phyloP scores from a whole-genome alignment of 768 basidiomycete genomes.

The Auriscalpium orientale region DNA sequence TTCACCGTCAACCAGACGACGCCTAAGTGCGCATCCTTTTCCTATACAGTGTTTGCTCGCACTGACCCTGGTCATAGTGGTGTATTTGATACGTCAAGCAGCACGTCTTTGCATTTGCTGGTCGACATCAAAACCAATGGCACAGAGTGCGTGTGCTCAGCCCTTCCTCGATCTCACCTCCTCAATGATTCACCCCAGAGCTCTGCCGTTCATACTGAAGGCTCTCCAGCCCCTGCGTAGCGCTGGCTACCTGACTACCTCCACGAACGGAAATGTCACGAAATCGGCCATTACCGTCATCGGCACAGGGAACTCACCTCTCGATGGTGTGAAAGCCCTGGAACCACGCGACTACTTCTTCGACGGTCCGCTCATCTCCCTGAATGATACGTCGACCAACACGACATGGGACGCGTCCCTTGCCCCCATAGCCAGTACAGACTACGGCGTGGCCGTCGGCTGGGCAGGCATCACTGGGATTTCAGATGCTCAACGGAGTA shows the following conservation, averaged over 20 bases:
- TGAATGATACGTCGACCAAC: constrained; percentile 28
- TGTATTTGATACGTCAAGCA: constrained; percentile 39
- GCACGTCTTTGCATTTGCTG: constrained; percentile 37
- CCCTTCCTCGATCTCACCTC: not conserved
- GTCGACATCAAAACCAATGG: constrained; percentile 49
- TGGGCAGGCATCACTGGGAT: constrained; percentile 41
- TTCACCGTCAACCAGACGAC: constrained; percentile 34
- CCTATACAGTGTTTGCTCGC: not conserved
- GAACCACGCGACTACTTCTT: constrained; percentile 44
- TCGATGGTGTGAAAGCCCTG: constrained; percentile 36
- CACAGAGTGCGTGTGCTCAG: constrained; percentile 24
- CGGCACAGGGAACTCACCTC: constrained; percentile 46
- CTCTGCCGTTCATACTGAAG: constrained; percentile 35
- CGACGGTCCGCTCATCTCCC: constrained; percentile 40
- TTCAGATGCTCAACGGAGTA: constrained; percentile 30
- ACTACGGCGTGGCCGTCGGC: constrained; percentile 36
- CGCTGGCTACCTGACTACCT: constrained; percentile 39
- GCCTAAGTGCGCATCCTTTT: constrained; percentile 29
- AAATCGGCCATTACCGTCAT: constrained; percentile 34
- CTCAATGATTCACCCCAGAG: constrained; percentile 16
- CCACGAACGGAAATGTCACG: constrained; percentile 32
- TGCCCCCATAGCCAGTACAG: constrained; percentile 44
- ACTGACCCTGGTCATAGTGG: constrained; percentile 26
- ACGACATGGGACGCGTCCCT: constrained; percentile 34
- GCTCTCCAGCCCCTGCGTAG: constrained; percentile 39